Evolutionary conservation across 192 early-diverging fungal genomes (phyloP), one percentile per base, ranked within the genome.

Genomic region (Paraglomus brasilianum): DNA sequence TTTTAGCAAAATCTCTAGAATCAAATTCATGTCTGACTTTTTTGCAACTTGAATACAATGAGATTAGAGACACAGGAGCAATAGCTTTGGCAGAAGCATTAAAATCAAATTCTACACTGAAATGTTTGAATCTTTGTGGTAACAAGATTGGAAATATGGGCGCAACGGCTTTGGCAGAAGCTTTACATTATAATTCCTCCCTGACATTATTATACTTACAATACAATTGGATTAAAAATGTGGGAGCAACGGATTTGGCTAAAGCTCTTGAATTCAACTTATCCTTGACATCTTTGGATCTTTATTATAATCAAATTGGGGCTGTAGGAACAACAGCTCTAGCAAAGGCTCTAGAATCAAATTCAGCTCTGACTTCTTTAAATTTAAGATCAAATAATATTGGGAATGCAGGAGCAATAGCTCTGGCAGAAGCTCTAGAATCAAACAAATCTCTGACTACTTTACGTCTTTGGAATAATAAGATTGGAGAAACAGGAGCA

Each of bases 361-460:
- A 58, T 39, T 58, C 56, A 13, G 17, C 56, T 58, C 0, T 58
- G 4, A 58, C 56, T 39, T 38, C 21, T 4, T 58, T 58, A 11
- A 22, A 58, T 14, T 58, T 58, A 22, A 58, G 5, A 5, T 17
- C 21, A 7, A 58, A 58, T 39, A 11, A 24, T 15, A 5, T 58
- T 14, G 56, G 21, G 10, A 39, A 58, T 39, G 15, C 24, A 24
- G 56, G 56, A 3, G 56, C 56, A 15, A 4, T 5, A 13, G 56
- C 56, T 14, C 56, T 58, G 6, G 56, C 56, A 38, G 56, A 58
- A 14, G 56, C 56, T 38, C 56, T 58, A 24, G 40, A 58, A 39
- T 38, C 40, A 24, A 58, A 58, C 56, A 38, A 24, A 22, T 38
- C 56, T 58, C 13, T 58, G 6, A 58, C 2, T 39, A 58, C 56